Evolutionary conservation across 2,329 filamentous ascomycete genomes (phyloP), one percentile per base, ranked within the genome.

Genomic region (Ophiocordyceps robertsii): DNA sequence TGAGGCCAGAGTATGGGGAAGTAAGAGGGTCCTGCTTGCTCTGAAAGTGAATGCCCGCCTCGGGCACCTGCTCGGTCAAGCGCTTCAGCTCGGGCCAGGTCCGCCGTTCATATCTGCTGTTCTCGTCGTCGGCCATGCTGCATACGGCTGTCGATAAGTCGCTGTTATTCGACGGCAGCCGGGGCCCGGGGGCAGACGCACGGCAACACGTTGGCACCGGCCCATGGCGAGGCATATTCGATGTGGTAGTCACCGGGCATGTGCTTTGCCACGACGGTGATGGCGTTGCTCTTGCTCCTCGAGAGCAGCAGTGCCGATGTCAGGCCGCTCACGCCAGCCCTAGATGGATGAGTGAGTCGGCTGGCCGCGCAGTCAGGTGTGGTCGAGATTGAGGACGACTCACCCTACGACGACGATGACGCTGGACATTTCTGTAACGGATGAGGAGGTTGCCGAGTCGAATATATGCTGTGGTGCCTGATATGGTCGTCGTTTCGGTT

Each of bases 181-280:
- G 5, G 4, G 21, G n/a, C 24, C 9, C 6, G 6, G 13, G 17
- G 29, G 13, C 12, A n/a, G 21, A 68, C 79, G 47, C 53, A 84
- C 80, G 83, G 86, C 46, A 82, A 60, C 54, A 79, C 80, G 56
- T 92, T 90, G 47, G 86, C 87, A 13, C 87, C 87, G 4, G 87
- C 87, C 83, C 85, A 93, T 1, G 86, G 87, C 6, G 85, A 93
- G 1, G 85, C 81, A 59, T 95, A 95, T 67, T 93, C 83, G 51
- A 89, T 82, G 50, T 90, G 84, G 61, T 90, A 92, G 65, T 95
- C 89, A 31, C 89, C 89, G 0, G 89, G 89, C 82, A 95, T 92
- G 58, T 94, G 84, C 56, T 90, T 93, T 6, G 86, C 82, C 29
- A 87, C 68, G 31, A 93, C 68, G 0, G 84, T 88, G 49, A 93